Percentiles rank a stretch among this genome's conserved stretches.
phyloP scores from a whole-genome alignment of 2,329 filamentous ascomycete species.

The Calcarisporium arbuscula region DNA sequence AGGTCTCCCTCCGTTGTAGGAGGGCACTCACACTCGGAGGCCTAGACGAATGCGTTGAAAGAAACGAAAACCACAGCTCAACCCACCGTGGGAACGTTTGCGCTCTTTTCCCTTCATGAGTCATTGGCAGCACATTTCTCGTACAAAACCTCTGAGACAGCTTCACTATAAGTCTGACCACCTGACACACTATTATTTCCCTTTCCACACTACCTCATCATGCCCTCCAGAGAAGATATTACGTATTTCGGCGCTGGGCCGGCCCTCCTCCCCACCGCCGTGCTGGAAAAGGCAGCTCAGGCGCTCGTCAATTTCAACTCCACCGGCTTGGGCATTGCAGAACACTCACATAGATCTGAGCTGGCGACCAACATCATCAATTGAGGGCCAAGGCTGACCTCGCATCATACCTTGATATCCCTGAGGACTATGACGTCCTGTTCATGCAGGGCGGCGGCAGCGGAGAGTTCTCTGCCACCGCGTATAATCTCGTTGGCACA shows the following conservation, averaged over 20 bases:
- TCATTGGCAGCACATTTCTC: too few relatives aligned
- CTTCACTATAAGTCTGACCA: too few relatives aligned
- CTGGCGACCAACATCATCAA: conserved; percentile 74
- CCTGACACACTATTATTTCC: too few relatives aligned
- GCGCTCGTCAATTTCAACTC: conserved; percentile 76
- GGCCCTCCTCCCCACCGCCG: conserved; percentile 73
- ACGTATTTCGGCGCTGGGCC: conserved; percentile 89
- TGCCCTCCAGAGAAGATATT: conserved; percentile 70
- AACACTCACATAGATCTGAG: conserved; percentile 82
- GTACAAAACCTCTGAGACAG: too few relatives aligned
- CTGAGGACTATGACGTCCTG: conserved; percentile 78
- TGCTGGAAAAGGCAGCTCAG: conserved; percentile 69
- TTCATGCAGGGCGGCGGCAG: conserved; percentile 85
- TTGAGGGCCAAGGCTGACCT: conserved; percentile 71
- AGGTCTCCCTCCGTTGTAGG: too few relatives aligned
- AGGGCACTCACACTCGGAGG: too few relatives aligned
- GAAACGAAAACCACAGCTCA: too few relatives aligned
- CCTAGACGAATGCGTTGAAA: too few relatives aligned
- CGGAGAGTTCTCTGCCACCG: conserved; percentile 75
- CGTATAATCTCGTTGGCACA: conserved; percentile 76
- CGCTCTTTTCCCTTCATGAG: too few relatives aligned
- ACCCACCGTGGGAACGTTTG: too few relatives aligned
- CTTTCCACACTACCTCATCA: conserved; percentile 22
- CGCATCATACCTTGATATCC: conserved; percentile 69
- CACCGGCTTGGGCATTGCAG: conserved; percentile 78